Evolutionary conservation across 2,329 filamentous ascomycete species (phyloP).

Genomic region (Myriangium duriaei): DNA sequence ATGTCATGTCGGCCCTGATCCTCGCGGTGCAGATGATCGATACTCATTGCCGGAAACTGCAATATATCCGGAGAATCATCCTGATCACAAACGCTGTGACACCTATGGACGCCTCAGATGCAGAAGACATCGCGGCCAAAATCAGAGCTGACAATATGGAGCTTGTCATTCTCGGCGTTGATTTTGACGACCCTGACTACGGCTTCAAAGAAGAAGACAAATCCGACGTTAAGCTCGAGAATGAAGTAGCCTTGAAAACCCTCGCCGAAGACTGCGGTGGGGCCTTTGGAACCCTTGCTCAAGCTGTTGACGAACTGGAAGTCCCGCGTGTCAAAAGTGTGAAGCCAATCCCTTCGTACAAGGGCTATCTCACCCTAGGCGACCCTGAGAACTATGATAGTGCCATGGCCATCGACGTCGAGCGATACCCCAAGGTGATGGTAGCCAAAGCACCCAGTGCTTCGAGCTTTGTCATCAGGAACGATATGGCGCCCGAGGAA

Average conservation of each 20-base stretch:
- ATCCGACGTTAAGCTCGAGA: slow-evolving; percentile 53
- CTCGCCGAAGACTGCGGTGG: slow-evolving; percentile 60
- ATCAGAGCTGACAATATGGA: slow-evolving; percentile 67
- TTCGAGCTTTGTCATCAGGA: slow-evolving; percentile 56
- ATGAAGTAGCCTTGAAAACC: slow-evolving; percentile 55
- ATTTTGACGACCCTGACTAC: slow-evolving; percentile 85
- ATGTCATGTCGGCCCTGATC: slow-evolving; percentile 76
- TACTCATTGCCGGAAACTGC: slow-evolving; percentile 64
- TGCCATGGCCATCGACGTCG: slow-evolving; percentile 71
- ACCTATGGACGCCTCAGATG: slow-evolving; percentile 56
- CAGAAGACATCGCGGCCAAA: slow-evolving; percentile 57
- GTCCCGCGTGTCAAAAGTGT: slow-evolving; percentile 63
- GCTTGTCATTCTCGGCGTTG: slow-evolving; percentile 69
- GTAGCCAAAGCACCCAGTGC: slow-evolving; percentile 61
- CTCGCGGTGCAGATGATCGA: slow-evolving; percentile 79
- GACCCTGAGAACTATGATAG: slow-evolving; percentile 60
- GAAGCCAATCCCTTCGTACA: slow-evolving; percentile 67
- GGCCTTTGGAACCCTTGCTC: slow-evolving; percentile 68
- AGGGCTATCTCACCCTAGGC: slow-evolving; percentile 68
- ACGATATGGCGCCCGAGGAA: slow-evolving; percentile 35
- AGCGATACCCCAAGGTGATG: slow-evolving; percentile 82
- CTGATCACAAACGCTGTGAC: slow-evolving; percentile 74
- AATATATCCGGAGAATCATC: slow-evolving; percentile 69
- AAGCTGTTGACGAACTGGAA: slow-evolving; percentile 70
- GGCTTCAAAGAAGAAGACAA: slow-evolving; percentile 91